These are phyloP conservation scores for Oemleria cerasiformis DNA, from an alignment of 306 rosid species.

Conservation along the genomic window DNA sequence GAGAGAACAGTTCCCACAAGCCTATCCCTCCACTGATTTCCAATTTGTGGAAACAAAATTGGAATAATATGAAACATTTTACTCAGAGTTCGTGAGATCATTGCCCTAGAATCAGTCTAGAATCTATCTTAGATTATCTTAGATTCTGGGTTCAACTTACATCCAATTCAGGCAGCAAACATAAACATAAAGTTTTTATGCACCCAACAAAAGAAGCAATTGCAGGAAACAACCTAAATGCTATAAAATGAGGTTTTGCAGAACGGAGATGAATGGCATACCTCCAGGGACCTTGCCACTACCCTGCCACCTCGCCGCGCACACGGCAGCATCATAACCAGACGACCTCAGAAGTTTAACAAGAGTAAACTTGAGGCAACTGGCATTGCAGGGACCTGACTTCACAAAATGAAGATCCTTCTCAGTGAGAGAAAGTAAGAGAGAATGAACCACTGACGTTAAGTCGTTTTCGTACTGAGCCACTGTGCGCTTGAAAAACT, in stretches of 20 bases:
- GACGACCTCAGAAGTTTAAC: conserved; percentile 74
- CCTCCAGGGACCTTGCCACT: conserved; percentile 96
- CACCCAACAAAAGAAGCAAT: background rate
- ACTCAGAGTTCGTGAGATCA: background rate
- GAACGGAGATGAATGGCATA: conserved; percentile 25
- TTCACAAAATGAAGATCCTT: conserved; percentile 46
- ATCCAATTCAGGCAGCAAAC: background rate
- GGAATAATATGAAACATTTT: background rate
- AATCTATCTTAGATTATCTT: background rate
- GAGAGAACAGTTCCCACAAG: background rate
- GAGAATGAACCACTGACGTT: conserved; percentile 68
- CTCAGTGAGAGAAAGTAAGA: conserved; percentile 59
- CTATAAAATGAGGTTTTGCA: background rate
- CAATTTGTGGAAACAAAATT: background rate
- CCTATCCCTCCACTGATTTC: background rate
- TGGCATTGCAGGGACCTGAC: conserved; percentile 69
- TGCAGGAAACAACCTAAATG: background rate
- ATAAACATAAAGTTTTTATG: background rate
- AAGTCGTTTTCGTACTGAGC: conserved; percentile 67
- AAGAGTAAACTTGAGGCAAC: conserved; percentile 78
- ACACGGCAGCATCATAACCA: conserved; percentile 88
- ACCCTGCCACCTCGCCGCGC: conserved; percentile 85
- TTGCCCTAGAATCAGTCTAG: background rate
- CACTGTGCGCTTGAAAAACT: conserved; percentile 64
- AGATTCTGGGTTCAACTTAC: background rate